Percentiles rank a stretch among this genome's conserved stretches.
Evolutionary conservation across 2,329 filamentous ascomycete genomes (phyloP).

Genomic region (Epichloe sylvatica): DNA sequence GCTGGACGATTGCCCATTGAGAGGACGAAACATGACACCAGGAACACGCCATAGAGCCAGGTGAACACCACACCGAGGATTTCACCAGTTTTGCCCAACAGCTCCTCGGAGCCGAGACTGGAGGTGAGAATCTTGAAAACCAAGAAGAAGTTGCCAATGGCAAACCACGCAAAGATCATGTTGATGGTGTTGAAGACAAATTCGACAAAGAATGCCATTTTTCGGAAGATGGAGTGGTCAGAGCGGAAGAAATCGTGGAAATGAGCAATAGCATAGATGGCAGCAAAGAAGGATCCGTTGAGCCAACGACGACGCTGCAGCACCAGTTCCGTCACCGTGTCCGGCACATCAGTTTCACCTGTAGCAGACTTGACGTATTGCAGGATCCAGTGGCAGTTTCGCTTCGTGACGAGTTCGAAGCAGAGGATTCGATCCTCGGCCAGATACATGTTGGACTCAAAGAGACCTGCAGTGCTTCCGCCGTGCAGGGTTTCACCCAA

Average conservation of each 20-base stretch:
- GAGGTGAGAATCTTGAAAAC: conserved; percentile 94
- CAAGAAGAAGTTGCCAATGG: conserved; percentile 96
- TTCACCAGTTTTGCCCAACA: conserved; percentile 64
- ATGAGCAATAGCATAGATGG: conserved; percentile 86
- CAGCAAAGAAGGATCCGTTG: conserved; percentile 96
- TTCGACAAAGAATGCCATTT: conserved; percentile 81
- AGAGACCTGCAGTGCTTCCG: conserved; percentile 81
- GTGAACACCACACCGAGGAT: conserved; percentile 84
- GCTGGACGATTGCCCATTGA: conserved; percentile 89
- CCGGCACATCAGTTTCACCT: conserved; percentile 93
- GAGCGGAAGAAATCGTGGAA: conserved; percentile 95
- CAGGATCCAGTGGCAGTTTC: conserved; percentile 93
- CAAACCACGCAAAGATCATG: conserved; percentile 99
- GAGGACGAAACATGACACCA: conserved; percentile 90
- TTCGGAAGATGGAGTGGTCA: conserved; percentile 74
- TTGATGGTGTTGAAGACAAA: conserved; percentile 89
- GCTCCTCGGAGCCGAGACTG: conserved; percentile 54
- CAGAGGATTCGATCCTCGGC: conserved; percentile 98
- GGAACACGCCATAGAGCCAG: conserved; percentile 84
- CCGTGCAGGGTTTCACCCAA: conserved; percentile 92
- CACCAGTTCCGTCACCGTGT: conserved; percentile 86
- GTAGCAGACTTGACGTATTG: conserved; percentile 97
- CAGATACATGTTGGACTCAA: conserved; percentile 98
- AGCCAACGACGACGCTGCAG: conserved; percentile 92
- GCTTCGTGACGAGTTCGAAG: conserved; percentile 94